Evolutionary conservation across 2,329 filamentous ascomycete genomes (phyloP).

Genomic region (Pezicula rhizophila): DNA sequence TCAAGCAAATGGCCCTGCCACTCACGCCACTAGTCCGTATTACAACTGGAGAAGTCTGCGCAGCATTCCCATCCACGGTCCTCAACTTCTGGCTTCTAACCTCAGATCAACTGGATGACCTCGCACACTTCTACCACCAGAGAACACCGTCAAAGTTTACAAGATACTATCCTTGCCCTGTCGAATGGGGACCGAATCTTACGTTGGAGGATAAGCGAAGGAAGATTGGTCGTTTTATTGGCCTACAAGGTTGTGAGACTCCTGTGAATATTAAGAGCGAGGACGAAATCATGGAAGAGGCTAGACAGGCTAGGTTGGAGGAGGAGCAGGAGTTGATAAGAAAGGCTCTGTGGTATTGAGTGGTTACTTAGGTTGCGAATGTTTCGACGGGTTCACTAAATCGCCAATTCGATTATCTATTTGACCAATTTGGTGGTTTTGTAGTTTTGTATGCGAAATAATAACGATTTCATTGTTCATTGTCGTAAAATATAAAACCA

Average conservation of each 20-base stretch:
- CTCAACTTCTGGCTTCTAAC: slow-evolving; percentile 71
- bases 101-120: slow-evolving; percentile 60
- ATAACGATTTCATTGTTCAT: no score
- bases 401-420: no score
- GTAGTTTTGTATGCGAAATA: no score
- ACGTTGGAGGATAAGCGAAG: slow-evolving; percentile 58
- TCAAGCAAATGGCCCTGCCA: slow-evolving; percentile 58
- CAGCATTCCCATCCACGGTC: slow-evolving; percentile 58
- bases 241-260: slow-evolving; percentile 56
- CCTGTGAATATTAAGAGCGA: slow-evolving; percentile 27
- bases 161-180: slow-evolving; percentile 59
- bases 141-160: slow-evolving; percentile 49
- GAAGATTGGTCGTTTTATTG: slow-evolving; percentile 69
- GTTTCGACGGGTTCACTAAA: no score
- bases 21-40: slow-evolving; percentile 63
- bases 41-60: slow-evolving; percentile 55
- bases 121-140: slow-evolving; percentile 72
- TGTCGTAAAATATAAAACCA: no score
- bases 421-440: no score
- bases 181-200: slow-evolving; percentile 52
- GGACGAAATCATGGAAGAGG: slow-evolving; percentile 34
- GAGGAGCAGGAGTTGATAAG: slow-evolving; percentile 16
- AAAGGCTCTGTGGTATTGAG: slow-evolving; percentile 21
- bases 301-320: slow-evolving; percentile 30
- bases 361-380: background rate